phyloP scores from a whole-genome alignment of 257 asterid species.

The Plantago ovata region DNA sequence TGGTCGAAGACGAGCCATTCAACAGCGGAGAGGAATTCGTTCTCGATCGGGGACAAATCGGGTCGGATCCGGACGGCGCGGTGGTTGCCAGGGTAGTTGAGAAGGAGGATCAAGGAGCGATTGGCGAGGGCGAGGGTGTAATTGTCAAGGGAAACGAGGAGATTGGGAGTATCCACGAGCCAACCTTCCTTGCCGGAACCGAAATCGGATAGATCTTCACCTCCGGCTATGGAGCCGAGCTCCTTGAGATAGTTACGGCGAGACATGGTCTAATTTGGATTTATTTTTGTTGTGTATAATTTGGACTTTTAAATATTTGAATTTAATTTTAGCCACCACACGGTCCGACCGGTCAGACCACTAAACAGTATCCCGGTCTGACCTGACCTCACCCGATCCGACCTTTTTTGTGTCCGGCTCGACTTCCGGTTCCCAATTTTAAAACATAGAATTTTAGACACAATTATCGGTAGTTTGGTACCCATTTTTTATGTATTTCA shows the following conservation, averaged over 20 bases:
- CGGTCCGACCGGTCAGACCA: too few relatives aligned
- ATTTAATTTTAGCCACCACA: too few relatives aligned
- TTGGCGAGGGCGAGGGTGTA: constrained; percentile 72
- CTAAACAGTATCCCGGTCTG: too few relatives aligned
- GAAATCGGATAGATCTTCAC: constrained; percentile 60
- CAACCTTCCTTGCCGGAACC: constrained; percentile 95
- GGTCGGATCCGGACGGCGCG: constrained; percentile 64
- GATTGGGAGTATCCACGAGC: constrained; percentile 66
- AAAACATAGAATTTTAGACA: too few relatives aligned
- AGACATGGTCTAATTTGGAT: constrained; percentile 60
- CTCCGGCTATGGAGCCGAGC: constrained; percentile 73
- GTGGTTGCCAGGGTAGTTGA: constrained; percentile 38
- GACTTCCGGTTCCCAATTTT: too few relatives aligned
- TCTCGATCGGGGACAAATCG: constrained; percentile 73
- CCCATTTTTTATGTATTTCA: too few relatives aligned
- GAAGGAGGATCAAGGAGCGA: constrained; percentile 57
- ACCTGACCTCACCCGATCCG: too few relatives aligned
- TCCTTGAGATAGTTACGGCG: constrained; percentile 75
- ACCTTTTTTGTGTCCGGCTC: too few relatives aligned
- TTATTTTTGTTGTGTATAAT: too few relatives aligned
- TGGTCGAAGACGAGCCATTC: constrained; percentile 80
- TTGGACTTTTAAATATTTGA: too few relatives aligned
- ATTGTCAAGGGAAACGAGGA: constrained; percentile 71
- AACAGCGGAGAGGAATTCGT: constrained; percentile 76
- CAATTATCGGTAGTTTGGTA: too few relatives aligned